These are phyloP conservation scores for Globisporangium barbulae DNA, from an alignment of 352 stramenopile species.

Conservation along the genomic window DNA sequence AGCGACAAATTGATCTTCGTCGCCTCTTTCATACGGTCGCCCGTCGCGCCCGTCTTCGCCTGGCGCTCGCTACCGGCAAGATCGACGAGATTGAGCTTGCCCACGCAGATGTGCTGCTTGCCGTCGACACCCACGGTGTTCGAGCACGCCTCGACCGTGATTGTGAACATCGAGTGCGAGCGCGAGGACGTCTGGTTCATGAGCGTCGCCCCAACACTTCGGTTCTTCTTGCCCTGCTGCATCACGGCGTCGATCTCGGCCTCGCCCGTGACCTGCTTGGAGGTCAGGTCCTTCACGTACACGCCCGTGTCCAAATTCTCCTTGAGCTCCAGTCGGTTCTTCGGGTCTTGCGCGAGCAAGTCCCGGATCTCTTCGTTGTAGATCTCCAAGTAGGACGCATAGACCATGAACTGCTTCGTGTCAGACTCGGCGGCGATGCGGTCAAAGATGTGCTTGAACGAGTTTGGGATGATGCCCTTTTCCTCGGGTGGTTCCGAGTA, in stretches of 20 bases:
- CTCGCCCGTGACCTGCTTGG: conserved; percentile 81
- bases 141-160: conserved; percentile 92
- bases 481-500: conserved; percentile 65
- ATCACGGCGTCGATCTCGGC: conserved; percentile 92
- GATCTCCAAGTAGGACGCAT: conserved; percentile 95
- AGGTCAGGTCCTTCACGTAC: conserved; percentile 86
- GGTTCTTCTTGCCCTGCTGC: conserved; percentile 93
- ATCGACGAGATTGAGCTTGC: conserved; percentile 95
- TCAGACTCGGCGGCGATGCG: conserved; percentile 79
- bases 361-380: conserved; percentile 98
- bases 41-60: conserved; percentile 72
- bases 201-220: conserved; percentile 92
- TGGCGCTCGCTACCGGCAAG: conserved; percentile 72
- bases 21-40: conserved; percentile 69
- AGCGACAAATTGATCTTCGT: conserved; percentile 77
- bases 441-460: conserved; percentile 90
- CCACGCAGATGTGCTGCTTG: conserved; percentile 93
- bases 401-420: conserved; percentile 95
- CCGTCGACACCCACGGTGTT: conserved; percentile 58
- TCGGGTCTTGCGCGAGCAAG: conserved; percentile 84
- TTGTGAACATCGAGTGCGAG: conserved; percentile 97
- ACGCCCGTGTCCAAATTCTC: conserved; percentile 90
- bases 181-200: conserved; percentile 98
- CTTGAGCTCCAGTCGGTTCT: conserved; percentile 83
- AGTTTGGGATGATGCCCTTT: conserved; percentile 88